These are phyloP conservation scores for Yamadazyma aaseri DNA, from an alignment of 1,139 yeast species.

Conservation along the genomic window DNA sequence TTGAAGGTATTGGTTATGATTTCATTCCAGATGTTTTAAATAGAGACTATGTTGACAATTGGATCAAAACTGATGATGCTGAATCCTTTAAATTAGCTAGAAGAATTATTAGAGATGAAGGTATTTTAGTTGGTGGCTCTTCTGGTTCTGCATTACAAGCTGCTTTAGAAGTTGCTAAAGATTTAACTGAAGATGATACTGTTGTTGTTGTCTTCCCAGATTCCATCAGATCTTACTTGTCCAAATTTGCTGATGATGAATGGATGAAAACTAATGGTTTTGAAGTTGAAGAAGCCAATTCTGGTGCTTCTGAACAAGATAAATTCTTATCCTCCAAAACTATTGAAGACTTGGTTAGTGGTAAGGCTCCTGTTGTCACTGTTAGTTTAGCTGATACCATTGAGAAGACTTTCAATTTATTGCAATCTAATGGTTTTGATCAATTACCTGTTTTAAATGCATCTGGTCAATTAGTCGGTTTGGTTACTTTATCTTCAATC, in stretches of 20 bases:
- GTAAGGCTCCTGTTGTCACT: constrained; percentile 77
- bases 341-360: constrained; percentile 62
- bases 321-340: constrained; percentile 49
- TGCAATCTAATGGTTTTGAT: constrained; percentile 79
- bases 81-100: constrained; percentile 81
- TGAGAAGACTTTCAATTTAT: constrained; percentile 64
- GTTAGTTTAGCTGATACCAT: constrained; percentile 64
- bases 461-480: constrained; percentile 65
- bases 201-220: constrained; percentile 87
- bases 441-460: constrained; percentile 75
- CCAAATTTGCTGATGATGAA: constrained; percentile 88
- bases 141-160: constrained; percentile 86
- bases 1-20: constrained; percentile 92
- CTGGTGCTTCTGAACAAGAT: constrained; percentile 47
- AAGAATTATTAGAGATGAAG: constrained; percentile 82
- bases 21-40: constrained; percentile 81
- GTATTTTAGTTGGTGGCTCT: constrained; percentile 85
- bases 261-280: constrained; percentile 86
- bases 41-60: constrained; percentile 64
- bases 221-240: constrained; percentile 80
- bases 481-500: constrained; percentile 74
- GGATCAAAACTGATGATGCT: constrained; percentile 87
- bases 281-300: constrained; percentile 45
- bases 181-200: constrained; percentile 69
- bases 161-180: constrained; percentile 68